These are phyloP conservation scores for Nemophila menziesii DNA, from an alignment of 257 asterid species.

Conservation along the genomic window DNA sequence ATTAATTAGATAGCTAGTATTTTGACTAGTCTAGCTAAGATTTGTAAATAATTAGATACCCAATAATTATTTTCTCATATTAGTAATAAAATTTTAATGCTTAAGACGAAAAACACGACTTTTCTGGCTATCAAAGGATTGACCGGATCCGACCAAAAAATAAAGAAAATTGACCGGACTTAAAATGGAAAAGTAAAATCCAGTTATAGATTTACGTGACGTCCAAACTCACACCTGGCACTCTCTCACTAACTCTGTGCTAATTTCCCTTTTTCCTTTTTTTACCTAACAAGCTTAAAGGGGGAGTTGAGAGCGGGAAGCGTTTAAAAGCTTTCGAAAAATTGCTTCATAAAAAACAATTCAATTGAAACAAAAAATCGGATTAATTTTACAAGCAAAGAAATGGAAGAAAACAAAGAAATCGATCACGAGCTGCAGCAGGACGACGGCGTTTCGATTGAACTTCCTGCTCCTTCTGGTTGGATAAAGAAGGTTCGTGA, in stretches of 20 bases:
- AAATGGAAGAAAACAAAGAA: background rate
- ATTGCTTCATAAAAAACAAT: background rate
- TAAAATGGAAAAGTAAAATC: conserved; percentile 5
- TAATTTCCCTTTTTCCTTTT: background rate
- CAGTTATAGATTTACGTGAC: conserved; percentile 1
- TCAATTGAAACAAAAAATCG: background rate
- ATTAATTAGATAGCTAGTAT: no score
- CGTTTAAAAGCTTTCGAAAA: conserved; percentile 7
- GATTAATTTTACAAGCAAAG: background rate
- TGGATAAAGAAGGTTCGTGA: conserved; percentile 39
- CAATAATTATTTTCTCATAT: no score
- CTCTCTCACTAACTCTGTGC: background rate
- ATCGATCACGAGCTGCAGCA: conserved; percentile 7
- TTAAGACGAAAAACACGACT: no score
- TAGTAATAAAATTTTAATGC: no score
- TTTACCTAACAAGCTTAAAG: background rate
- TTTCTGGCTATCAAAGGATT: no score
- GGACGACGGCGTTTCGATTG: conserved; percentile 28
- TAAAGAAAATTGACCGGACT: background rate
- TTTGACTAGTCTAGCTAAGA: no score
- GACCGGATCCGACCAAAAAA: no score
- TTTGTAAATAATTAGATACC: no score
- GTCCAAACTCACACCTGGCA: background rate
- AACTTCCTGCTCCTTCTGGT: conserved; percentile 49
- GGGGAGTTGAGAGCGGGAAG: conserved; percentile 7